Evolutionary conservation across 1,284 basidiomycete species (phyloP), one percentile per base, ranked within the genome.

Genomic region (Cryptococcus sp.): DNA sequence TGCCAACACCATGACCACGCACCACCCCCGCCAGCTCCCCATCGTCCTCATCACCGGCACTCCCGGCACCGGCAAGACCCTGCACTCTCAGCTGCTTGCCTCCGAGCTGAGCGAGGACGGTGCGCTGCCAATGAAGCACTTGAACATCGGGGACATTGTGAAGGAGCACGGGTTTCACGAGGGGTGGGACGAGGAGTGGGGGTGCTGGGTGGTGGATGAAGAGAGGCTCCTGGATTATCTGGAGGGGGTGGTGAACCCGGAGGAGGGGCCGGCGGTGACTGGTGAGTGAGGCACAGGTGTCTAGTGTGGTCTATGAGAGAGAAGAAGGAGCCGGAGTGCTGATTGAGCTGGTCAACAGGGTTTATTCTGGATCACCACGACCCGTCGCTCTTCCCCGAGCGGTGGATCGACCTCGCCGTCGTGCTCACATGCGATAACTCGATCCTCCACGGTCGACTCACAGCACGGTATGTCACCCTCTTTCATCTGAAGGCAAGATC

Each of bases 301-400:
- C 20, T 33, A 21, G 24, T 38, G 24, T 40, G 20, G 40, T 50
- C 16, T 36, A 28, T 36, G 20, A n/a, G 40, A 12, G 7, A 47
- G n/a, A n/a, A n/a, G n/a, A n/a, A n/a, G n/a, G n/a, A n/a, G n/a
- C n/a, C n/a, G n/a, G n/a, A n/a, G 21, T 12, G 36, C 44, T 63
- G 52, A 56, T n/a, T n/a, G n/a, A n/a, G n/a, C n/a, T n/a, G n/a
- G n/a, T n/a, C n/a, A n/a, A n/a, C n/a, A 51, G 93, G 93, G 12
- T 80, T 96, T 66, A 86, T 98, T 53, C 83, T 98, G 28, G 96
- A 99, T 76, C 98, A 96, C 89, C 96, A 99, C 75, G 92, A 91
- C 35, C 96, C 92, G 71, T 91, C 94, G 58, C 79, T 87, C 38
- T 99, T 94, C 68, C 96, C 96, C 0, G 93, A 98, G 77, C 83